Base-by-base conservation (phyloP, 768 basidiomycete species). In the Agrocybe pediades region DNA sequence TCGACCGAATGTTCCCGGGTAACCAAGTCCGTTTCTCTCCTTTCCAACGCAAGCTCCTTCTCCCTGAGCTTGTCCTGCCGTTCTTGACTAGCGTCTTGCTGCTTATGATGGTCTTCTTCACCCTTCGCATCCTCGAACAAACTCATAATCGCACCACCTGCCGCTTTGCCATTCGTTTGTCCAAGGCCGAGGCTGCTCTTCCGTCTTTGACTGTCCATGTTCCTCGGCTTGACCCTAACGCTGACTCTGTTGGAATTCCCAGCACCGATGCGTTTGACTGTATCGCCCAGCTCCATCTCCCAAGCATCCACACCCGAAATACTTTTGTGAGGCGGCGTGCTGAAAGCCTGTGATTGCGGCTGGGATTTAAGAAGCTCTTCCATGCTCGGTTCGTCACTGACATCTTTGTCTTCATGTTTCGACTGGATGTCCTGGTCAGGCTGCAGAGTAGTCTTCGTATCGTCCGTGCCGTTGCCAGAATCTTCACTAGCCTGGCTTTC, bases 261-360 rank as follows among this genome's bases (percentile, higher is more conserved):
- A 19, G 49, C 46, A 6, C 52, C 51, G 41, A 64, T 59, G 16
- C 62, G 54, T 44, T 66, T 68, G 9, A 68, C 67, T 9, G 67
- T 68, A 33, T 68, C 65, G 2, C 67, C 67, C 9, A 66, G 48
- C 56, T 65, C 67, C 40, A 68, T 57, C 56, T 68, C 67, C 67
- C 65, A 68, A 1, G 67, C 67, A 17, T 65, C 63, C 13, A 55
- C 65, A 3, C 67, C 65, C 15, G 62, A 60, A 1, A 63, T 62
- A 1, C 42, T 46, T 27, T 51, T 40, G 11, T 19, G 20, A 19
- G 33, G n/a, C 20, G 17, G 30, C 33, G 6, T 49, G 33, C 15
- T 19, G 33, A 36, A 36, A 15, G 13, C 33, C n/a, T n/a, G n/a
- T n/a, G n/a, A n/a, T n/a, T n/a, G n/a, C n/a, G n/a, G 11, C 5